These are phyloP conservation scores for Sphaerostilbella broomeana DNA, from an alignment of 2,329 filamentous ascomycete genomes.

Conservation along the genomic window DNA sequence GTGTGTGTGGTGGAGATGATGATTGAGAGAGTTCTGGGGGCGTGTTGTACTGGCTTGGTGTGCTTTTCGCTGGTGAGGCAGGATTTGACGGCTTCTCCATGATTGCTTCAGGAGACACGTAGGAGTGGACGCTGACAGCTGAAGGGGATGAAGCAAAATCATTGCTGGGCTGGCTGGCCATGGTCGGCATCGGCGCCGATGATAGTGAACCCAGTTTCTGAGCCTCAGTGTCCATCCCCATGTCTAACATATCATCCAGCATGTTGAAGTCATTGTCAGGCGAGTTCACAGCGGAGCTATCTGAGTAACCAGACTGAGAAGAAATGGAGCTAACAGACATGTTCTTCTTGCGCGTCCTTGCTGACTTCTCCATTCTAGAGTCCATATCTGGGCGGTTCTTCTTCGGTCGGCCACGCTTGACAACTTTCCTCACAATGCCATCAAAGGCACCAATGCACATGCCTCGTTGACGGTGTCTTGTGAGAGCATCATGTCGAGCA, in stretches of 20 bases:
- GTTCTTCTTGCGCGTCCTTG: conserved; percentile 50
- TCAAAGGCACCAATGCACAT: conserved; percentile 97
- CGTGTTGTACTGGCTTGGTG: conserved; percentile 47
- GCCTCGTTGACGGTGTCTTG: conserved; percentile 85
- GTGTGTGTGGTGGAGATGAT: conserved; percentile 47
- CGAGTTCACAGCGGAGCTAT: conserved; percentile 49
- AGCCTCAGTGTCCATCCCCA: conserved; percentile 26
- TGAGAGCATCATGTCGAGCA: conserved; percentile 89
- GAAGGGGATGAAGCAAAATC: conserved; percentile 35
- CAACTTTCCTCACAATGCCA: conserved; percentile 56
- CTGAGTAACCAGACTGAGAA: conserved; percentile 51
- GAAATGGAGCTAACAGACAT: conserved; percentile 41
- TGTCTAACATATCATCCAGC: conserved; percentile 44
- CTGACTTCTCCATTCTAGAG: conserved; percentile 50
- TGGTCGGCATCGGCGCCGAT: conserved; percentile 37
- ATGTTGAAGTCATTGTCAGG: conserved; percentile 43
- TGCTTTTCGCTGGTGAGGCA: conserved; percentile 45
- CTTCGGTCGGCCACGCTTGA: conserved; percentile 57
- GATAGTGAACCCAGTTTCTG: conserved; percentile 34
- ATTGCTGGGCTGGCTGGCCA: conserved; percentile 28
- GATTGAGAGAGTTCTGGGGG: conserved; percentile 56
- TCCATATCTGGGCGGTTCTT: conserved; percentile 55
- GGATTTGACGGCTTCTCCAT: conserved; percentile 34
- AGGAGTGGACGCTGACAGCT: conserved; percentile 32
- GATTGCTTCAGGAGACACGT: conserved; percentile 42